These are phyloP conservation scores for Vinca minor DNA, from an alignment of 257 asterid genomes.

Conservation along the genomic window DNA sequence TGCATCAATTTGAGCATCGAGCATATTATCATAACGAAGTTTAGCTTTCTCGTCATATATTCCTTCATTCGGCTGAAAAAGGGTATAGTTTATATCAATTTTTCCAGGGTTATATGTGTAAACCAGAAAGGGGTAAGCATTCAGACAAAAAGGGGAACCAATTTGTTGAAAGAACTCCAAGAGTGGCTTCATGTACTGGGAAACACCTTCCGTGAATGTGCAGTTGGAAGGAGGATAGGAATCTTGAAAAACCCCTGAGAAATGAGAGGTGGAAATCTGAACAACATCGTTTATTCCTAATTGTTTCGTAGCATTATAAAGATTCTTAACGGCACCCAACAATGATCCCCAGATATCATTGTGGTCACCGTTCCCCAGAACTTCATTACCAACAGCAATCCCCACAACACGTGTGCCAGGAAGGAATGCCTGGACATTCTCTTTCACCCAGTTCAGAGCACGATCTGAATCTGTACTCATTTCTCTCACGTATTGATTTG, in stretches of 20 bases:
- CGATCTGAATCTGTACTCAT: conserved; percentile 57
- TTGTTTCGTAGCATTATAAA: conserved; percentile 61
- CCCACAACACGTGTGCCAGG: conserved; percentile 85
- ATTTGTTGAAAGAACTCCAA: conserved; percentile 60
- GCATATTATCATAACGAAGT: conserved; percentile 82
- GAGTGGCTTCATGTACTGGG: conserved; percentile 81
- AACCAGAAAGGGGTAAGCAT: conserved; percentile 92
- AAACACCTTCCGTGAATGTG: conserved; percentile 51
- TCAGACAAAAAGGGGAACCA: conserved; percentile 83
- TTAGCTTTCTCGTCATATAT: conserved; percentile 51
- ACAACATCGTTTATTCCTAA: conserved; percentile 46
- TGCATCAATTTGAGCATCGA: conserved; percentile 96
- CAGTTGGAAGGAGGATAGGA: conserved; percentile 94
- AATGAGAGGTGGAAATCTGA: conserved; percentile 83
- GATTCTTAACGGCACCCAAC: conserved; percentile 62
- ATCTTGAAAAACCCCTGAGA: conserved; percentile 57
- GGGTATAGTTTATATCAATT: conserved; percentile 82
- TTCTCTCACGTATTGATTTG: conserved; percentile 58
- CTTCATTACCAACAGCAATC: conserved; percentile 80
- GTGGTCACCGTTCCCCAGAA: conserved; percentile 50
- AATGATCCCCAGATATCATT: conserved; percentile 42
- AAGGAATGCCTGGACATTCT: conserved; percentile 68
- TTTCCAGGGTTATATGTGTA: conserved; percentile 51
- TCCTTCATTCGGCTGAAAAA: conserved; percentile 62
- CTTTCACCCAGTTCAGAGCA: conserved; percentile 82